Percentiles rank a stretch among this genome's conserved stretches.
phyloP scores from a whole-genome alignment of 1,139 yeast species.

The Kodamaea arcana region DNA sequence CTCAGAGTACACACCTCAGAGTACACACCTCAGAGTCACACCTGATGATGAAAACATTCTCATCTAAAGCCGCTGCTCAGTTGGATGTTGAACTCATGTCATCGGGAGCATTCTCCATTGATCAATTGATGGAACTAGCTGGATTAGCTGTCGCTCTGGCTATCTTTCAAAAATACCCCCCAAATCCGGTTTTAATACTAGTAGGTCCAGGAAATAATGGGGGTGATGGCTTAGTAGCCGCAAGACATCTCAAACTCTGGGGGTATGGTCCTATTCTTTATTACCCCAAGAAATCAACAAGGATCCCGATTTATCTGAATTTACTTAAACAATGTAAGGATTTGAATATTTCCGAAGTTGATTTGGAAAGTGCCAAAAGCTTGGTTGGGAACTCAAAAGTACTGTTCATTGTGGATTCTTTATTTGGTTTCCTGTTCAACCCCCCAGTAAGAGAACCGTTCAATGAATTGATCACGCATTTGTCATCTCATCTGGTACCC shows the following conservation, averaged over 20 bases:
- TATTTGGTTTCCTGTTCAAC: conserved; percentile 90
- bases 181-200: conserved; percentile 51
- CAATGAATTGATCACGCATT: conserved; percentile 47
- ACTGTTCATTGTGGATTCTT: conserved; percentile 62
- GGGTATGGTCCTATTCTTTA: conserved; percentile 66
- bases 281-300: conserved; percentile 58
- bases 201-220: conserved; percentile 97
- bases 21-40: no score
- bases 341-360: conserved; percentile 46
- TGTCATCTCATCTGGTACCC: conserved; percentile 46
- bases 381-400: conserved; percentile 19
- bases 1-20: no score
- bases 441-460: conserved; percentile 88
- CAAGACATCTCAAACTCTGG: conserved; percentile 79
- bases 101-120: conserved; percentile 76
- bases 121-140: conserved; percentile 95
- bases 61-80: conserved; percentile 70
- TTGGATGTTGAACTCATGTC: conserved; percentile 89
- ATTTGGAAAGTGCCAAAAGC: conserved; percentile 31
- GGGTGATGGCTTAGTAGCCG: conserved; percentile 95
- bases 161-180: conserved; percentile 53
- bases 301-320: conserved; percentile 38
- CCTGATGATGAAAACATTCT: conserved; percentile 23
- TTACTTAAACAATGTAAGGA: conserved; percentile 58
- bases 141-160: conserved; percentile 94